These are phyloP conservation scores for Arctium lappa DNA, from an alignment of 129 eudicot genomes.

Conservation along the genomic window DNA sequence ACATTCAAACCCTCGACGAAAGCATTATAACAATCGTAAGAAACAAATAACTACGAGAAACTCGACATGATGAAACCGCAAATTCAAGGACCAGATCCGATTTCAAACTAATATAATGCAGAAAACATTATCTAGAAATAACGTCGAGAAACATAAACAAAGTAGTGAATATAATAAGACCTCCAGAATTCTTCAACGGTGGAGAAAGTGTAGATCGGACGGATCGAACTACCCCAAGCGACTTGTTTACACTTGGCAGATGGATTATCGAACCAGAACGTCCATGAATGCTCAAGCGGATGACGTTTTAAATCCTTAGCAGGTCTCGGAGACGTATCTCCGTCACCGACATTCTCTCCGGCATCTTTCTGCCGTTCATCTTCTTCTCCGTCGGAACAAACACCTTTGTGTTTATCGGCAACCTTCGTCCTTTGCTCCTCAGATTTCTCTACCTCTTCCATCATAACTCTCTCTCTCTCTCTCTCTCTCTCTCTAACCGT, in stretches of 20 bases:
- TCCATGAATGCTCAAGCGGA: conserved; percentile 79
- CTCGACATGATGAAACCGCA: no score
- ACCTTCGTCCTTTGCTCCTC: conserved; percentile 8
- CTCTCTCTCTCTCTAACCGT: neutral
- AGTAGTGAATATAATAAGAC: conserved; percentile 22
- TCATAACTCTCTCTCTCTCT: neutral
- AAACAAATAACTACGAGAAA: neutral
- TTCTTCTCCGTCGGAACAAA: conserved; percentile 28
- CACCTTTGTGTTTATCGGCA: conserved; percentile 4
- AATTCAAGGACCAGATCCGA: neutral
- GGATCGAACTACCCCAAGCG: conserved; percentile 78
- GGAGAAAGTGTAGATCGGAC: conserved; percentile 84
- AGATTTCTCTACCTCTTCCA: conserved; percentile 21
- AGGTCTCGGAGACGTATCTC: conserved; percentile 15
- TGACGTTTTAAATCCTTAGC: conserved; percentile 31
- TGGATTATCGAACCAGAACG: conserved; percentile 88
- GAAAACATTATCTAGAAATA: neutral
- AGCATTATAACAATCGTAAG: neutral
- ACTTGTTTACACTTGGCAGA: conserved; percentile 54
- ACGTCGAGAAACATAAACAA: neutral
- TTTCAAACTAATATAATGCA: neutral
- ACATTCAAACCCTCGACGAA: neutral
- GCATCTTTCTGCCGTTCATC: conserved; percentile 45
- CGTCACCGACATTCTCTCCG: conserved; percentile 41
- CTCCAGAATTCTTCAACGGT: conserved; percentile 88